These are phyloP conservation scores for Podaxis sp. DNA, from an alignment of 768 basidiomycete species.

Conservation along the genomic window DNA sequence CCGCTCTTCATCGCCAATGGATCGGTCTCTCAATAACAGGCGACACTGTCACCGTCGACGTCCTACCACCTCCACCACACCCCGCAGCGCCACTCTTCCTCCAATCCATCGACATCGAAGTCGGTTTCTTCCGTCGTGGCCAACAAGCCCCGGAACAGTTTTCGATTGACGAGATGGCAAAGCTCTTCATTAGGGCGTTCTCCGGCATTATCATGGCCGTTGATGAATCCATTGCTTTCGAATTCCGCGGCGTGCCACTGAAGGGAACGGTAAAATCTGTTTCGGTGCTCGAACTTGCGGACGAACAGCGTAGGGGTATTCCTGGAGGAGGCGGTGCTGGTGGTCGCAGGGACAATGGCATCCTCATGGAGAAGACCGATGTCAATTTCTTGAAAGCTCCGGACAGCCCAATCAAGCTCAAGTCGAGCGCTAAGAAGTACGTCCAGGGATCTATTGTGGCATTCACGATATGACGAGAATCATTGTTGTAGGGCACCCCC, in stretches of 20 bases:
- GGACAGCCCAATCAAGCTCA: constrained; percentile 81
- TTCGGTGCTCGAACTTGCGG: constrained; percentile 56
- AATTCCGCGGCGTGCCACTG: constrained; percentile 84
- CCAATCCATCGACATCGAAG: constrained; percentile 78
- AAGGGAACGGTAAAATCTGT: constrained; percentile 67
- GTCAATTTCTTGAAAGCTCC: constrained; percentile 85
- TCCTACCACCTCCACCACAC: constrained; percentile 52
- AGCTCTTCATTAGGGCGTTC: constrained; percentile 73
- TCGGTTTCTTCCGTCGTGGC: constrained; percentile 58
- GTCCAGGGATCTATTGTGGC: constrained; percentile 19
- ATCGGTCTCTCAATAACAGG: constrained; percentile 79
- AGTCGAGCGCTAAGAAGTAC: constrained; percentile 87
- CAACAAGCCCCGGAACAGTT: constrained; percentile 66
- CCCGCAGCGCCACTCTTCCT: constrained; percentile 59
- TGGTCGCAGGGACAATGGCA: constrained; percentile 48
- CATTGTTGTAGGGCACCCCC: constrained; percentile 63
- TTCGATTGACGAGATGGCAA: constrained; percentile 83
- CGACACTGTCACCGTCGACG: constrained; percentile 71
- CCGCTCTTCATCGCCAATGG: constrained; percentile 83
- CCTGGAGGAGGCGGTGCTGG: constrained; percentile 22
- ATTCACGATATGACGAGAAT: not conserved
- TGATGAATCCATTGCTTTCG: constrained; percentile 76
- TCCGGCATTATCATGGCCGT: constrained; percentile 66
- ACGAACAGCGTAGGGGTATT: constrained; percentile 51
- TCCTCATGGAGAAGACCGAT: constrained; percentile 91